Percentiles rank a stretch among this genome's conserved stretches.
These are phyloP conservation scores for Caryopteris hybrid DNA, from an alignment of 305 asterid species.

Conservation along the genomic window DNA sequence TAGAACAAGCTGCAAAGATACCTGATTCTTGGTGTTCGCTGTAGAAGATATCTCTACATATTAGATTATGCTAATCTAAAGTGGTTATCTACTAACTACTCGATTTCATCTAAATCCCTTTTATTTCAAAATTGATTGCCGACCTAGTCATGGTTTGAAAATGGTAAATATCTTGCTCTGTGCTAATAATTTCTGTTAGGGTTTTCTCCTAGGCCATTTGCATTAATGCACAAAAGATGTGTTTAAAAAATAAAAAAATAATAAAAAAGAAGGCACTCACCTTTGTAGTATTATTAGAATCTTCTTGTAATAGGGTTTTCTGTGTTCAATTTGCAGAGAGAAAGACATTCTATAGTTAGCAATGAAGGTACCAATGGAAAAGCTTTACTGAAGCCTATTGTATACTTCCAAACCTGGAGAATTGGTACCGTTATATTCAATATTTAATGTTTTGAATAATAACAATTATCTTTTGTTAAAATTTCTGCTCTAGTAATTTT, in stretches of 20 bases:
- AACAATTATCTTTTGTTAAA: not conserved
- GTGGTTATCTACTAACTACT: not conserved
- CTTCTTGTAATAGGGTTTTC: conserved; percentile 14
- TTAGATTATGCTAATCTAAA: not conserved
- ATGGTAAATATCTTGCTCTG: not conserved
- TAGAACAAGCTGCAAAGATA: conserved; percentile 1
- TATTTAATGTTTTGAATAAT: conserved; percentile 10
- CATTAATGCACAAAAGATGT: conserved; percentile 1
- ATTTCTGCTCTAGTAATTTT: not conserved
- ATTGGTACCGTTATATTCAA: conserved; percentile 46
- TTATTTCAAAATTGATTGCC: not conserved
- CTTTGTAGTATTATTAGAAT: conserved; percentile 14
- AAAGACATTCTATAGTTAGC: conserved; percentile 50
- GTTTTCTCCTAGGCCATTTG: not conserved
- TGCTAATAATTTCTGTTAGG: conserved; percentile 1
- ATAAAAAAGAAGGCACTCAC: not conserved
- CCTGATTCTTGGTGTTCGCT: conserved; percentile 1
- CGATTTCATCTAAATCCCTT: not conserved
- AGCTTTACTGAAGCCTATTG: conserved; percentile 63
- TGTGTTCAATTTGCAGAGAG: conserved; percentile 57
- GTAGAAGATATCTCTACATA: not conserved
- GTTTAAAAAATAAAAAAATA: conserved; percentile 6
- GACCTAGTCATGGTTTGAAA: conserved; percentile 4
- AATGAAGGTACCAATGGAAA: conserved; percentile 53
- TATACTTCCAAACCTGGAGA: conserved; percentile 92